Conservation (phyloP, 2,329 filamentous ascomycete genomes). For the Diplodia seriata region DNA sequence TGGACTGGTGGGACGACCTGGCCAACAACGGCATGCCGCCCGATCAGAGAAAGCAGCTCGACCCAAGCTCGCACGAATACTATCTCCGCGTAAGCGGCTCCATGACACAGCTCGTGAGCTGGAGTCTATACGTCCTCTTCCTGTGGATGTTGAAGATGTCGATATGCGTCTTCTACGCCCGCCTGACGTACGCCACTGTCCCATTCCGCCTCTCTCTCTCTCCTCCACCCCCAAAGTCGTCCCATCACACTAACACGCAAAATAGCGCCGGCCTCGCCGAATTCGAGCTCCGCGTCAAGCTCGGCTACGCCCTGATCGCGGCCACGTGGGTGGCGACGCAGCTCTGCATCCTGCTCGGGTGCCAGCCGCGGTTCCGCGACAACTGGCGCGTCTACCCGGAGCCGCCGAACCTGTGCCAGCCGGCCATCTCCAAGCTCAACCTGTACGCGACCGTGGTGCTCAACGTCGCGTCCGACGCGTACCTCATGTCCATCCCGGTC, state of each 20-base stretch:
- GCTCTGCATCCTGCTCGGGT: conserved; percentile 59
- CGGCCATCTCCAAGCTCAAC: conserved; percentile 28
- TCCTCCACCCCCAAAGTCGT: neutral
- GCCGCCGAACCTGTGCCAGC: conserved; percentile 51
- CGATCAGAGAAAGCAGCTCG: conserved; percentile 56
- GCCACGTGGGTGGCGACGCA: conserved; percentile 58
- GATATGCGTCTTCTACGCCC: conserved; percentile 62
- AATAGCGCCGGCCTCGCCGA: conserved; percentile 6
- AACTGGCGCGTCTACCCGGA: conserved; percentile 66
- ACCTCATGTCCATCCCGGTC: conserved; percentile 63
- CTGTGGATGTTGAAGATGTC: conserved; percentile 62
- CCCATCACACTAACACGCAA: neutral
- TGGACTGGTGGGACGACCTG: conserved; percentile 57
- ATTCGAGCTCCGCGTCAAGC: conserved; percentile 50
- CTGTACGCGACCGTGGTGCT: conserved; percentile 46
- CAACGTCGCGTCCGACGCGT: conserved; percentile 64
- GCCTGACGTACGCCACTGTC: conserved; percentile 54
- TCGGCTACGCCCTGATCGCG: conserved; percentile 59
- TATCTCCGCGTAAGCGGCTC: conserved; percentile 58
- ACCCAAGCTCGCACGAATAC: conserved; percentile 56
- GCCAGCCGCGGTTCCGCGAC: conserved; percentile 56
- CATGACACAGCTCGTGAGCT: conserved; percentile 60
- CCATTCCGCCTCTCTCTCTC: neutral
- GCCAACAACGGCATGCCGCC: conserved; percentile 66
- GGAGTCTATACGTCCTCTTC: conserved; percentile 60